Evolutionary conservation across 805 yeast species (phyloP).

Genomic region (Starmera dryadoides): DNA sequence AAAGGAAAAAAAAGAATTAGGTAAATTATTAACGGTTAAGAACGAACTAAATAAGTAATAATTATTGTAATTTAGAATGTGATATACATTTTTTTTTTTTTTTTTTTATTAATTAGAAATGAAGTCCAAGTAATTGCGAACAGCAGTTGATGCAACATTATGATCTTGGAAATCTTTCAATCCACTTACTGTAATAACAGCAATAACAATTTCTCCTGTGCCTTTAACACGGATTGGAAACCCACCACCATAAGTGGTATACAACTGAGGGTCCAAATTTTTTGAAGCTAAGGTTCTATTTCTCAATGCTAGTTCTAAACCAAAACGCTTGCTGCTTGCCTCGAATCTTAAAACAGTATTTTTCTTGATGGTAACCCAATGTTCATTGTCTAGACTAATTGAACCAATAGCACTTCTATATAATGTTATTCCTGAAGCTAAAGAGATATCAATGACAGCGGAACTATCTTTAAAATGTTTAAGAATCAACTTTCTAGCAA

Average conservation of each 20-base stretch:
- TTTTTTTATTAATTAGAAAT: too few species aligned
- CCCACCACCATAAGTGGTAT: slow-evolving; percentile 51
- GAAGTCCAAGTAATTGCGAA: too few species aligned
- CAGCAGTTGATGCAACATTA: slow-evolving; percentile 32
- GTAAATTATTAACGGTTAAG: neutral
- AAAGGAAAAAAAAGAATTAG: slow-evolving; percentile 25
- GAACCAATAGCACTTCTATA: slow-evolving; percentile 32
- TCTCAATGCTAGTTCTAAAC: slow-evolving; percentile 31
- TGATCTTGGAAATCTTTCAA: slow-evolving; percentile 51
- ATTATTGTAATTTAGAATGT: too few species aligned
- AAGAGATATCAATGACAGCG: slow-evolving; percentile 41
- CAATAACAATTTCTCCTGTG: slow-evolving; percentile 29
- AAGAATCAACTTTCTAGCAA: slow-evolving; percentile 30
- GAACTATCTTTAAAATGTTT: slow-evolving; percentile 22
- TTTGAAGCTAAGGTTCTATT: slow-evolving; percentile 30
- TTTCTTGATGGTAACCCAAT: slow-evolving; percentile 45
- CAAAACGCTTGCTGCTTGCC: slow-evolving; percentile 39
- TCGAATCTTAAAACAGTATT: slow-evolving; percentile 41
- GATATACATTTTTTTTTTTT: too few species aligned
- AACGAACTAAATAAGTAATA: neutral
- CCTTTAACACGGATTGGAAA: slow-evolving; percentile 35
- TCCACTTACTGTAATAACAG: slow-evolving; percentile 48
- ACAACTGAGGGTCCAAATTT: slow-evolving; percentile 34
- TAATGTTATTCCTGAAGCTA: slow-evolving; percentile 36
- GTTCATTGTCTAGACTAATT: slow-evolving; percentile 41